Evolutionary conservation across 2,329 filamentous ascomycete genomes (phyloP).

Genomic region (Penicillium sp.): DNA sequence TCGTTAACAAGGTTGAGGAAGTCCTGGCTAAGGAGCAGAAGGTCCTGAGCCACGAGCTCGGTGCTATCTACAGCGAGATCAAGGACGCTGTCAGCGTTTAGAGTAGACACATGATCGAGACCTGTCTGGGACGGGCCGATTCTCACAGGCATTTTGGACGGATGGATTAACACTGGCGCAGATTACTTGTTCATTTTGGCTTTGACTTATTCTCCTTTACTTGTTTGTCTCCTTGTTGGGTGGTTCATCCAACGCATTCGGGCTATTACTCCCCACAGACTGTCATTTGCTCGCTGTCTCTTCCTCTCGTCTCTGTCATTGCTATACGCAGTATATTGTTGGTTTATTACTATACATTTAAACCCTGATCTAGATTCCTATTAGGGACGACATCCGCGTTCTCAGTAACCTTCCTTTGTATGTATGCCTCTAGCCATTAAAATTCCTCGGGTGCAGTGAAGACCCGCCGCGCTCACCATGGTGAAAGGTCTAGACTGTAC

Average conservation of each 20-base stretch:
- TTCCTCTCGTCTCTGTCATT: constrained; percentile 14
- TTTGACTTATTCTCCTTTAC: constrained; percentile 9
- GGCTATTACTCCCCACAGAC: constrained; percentile 16
- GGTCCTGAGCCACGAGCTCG: constrained; percentile 48
- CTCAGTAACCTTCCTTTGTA: not conserved
- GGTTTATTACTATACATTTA: constrained; percentile 23
- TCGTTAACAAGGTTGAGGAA: constrained; percentile 53
- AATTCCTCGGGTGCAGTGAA: too few relatives aligned
- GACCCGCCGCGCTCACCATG: too few relatives aligned
- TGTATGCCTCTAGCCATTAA: too few relatives aligned
- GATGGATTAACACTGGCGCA: constrained; percentile 34
- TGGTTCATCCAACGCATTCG: constrained; percentile 11
- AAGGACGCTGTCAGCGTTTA: constrained; percentile 46
- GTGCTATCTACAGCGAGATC: constrained; percentile 47
- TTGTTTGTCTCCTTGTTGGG: constrained; percentile 20
- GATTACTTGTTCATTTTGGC: constrained; percentile 22
- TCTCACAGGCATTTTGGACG: constrained; percentile 26
- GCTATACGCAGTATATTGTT: constrained; percentile 30
- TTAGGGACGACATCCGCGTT: not conserved
- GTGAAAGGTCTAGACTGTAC: too few relatives aligned
- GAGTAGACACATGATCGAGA: constrained; percentile 37
- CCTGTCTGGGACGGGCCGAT: constrained; percentile 23
- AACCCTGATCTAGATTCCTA: constrained; percentile 27
- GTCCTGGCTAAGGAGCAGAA: constrained; percentile 44
- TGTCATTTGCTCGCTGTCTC: constrained; percentile 20